Evolutionary conservation across 768 basidiomycete species (phyloP), one percentile per base, ranked within the genome.

Genomic region (Mycena crocata): DNA sequence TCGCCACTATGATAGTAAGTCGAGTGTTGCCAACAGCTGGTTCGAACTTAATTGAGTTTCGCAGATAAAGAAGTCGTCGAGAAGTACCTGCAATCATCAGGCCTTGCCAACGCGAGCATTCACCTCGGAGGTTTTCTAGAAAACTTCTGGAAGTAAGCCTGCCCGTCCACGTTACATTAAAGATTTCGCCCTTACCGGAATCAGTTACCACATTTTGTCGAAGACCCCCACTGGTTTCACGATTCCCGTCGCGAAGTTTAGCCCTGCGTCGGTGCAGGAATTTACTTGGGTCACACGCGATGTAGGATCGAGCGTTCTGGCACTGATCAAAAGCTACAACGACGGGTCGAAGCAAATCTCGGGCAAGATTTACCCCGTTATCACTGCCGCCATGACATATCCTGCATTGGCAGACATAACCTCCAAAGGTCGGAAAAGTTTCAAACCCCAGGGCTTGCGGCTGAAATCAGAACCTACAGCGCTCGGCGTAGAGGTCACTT

Each of bases 401-500:
- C 48, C 58, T 2, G 58, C 44, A 13, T 8, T 60, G n/a, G 48
- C 58, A 2, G 39, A 49, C 9, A 40, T 49, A 10, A 35, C 24
- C 28, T n/a, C 48, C n/a, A 40, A 49, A 28, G 35, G 58, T 60
- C 4, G 0, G 58, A 14, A n/a, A n/a, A n/a, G n/a, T n/a, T n/a
- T n/a, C n/a, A n/a, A n/a, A n/a, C n/a, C n/a, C n/a, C n/a, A n/a
- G n/a, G n/a, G n/a, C n/a, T n/a, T n/a, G n/a, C n/a, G n/a, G n/a
- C n/a, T n/a, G n/a, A n/a, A 4, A 42, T 59, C 5, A 13, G 42
- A 15, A 10, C 14, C 3, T 39, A 8, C 32, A 71, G 71, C 59
- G 9, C 39, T 70, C 3, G 71, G 69, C 1, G 63, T 67, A 21
- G 51, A 45, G n/a, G 66, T 72, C 45, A 57, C 40, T 8, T 70